Conservation (phyloP, 2,329 filamentous ascomycete genomes). For the Calonectria crousiana region DNA sequence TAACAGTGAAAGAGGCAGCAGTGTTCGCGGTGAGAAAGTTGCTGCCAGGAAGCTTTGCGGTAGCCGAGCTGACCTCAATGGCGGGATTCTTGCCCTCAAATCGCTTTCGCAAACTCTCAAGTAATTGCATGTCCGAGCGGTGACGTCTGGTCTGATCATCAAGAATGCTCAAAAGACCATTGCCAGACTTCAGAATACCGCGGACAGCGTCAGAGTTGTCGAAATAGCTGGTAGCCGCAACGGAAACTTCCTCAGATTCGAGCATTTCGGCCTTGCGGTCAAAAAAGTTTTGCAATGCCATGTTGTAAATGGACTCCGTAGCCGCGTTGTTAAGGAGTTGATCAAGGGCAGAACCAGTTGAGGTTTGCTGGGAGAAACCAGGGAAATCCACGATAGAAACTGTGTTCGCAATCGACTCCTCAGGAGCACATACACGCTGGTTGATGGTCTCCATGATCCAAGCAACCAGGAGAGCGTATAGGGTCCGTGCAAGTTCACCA, state of each 20-base stretch:
- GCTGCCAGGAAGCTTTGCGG: constrained; percentile 83
- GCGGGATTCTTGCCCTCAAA: constrained; percentile 96
- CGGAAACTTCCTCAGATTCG: constrained; percentile 91
- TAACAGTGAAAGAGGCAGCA: constrained; percentile 86
- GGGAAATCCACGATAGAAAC: constrained; percentile 97
- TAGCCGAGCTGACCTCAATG: constrained; percentile 82
- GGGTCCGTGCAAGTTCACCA: constrained; percentile 90
- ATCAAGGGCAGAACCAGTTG: constrained; percentile 88
- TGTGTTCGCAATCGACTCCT: constrained; percentile 92
- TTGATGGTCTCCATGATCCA: constrained; percentile 96
- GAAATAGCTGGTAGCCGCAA: constrained; percentile 95
- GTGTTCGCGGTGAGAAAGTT: constrained; percentile 90
- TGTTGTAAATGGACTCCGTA: constrained; percentile 91
- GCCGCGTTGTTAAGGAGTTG: constrained; percentile 96
- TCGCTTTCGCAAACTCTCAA: constrained; percentile 91
- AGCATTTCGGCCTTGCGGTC: constrained; percentile 93
- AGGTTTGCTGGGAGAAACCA: constrained; percentile 86
- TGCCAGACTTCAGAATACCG: constrained; percentile 90
- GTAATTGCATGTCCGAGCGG: constrained; percentile 87
- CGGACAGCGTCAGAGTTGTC: constrained; percentile 97
- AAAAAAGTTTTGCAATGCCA: constrained; percentile 95
- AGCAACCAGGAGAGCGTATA: constrained; percentile 94
- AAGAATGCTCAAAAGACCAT: constrained; percentile 92
- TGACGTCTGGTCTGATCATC: constrained; percentile 95
- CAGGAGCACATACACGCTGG: constrained; percentile 85